Base-by-base conservation (phyloP, 345 rosid species). In the Pistacia integerrima region DNA sequence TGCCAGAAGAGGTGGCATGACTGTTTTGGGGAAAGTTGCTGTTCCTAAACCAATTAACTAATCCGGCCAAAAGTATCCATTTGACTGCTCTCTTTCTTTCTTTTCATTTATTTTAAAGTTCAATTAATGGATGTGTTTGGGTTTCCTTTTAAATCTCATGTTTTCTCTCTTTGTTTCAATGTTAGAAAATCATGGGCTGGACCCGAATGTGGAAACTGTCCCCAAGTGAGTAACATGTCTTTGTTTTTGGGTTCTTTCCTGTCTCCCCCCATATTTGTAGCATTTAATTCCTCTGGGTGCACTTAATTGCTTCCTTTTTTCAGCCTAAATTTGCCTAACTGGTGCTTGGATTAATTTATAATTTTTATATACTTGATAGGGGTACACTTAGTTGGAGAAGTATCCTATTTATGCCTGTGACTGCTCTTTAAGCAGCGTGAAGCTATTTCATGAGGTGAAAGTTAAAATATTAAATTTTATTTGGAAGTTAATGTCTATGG, bases 11-110 rank as follows among this genome's bases (percentile, higher is more conserved):
- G 85, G 97, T 72, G 92, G 94, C 72, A 91, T 97, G 99, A 91
- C 92, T 76, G 89, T 25, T 25, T 25, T 25, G 25, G 99, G 99
- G 78, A 97, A 97, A 84, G 96, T 97, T 71, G 87, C 92, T 68
- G 98, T 94, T 80, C 99, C 99, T 4, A 97, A 94, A 82, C 99
- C 99, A 44, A 92, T 97, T 71, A 97, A 97, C 76, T 82, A 94
- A 80, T 98, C 99, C 46, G 94, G 99, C 84, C 99, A 97, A 83
- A 92, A 93, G 99, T 97, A 89, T 78, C 59, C 66, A 44, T 49
- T 75, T 72, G 66, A 11, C 59, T 61, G 4, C 14, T 25, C 30
- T 36, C 17, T 41, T 12, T 22, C 1, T 8, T 17, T 14, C 46
- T 8, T 52, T 20, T 52, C 51, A 46, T 49, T 73, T 49, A 73